Evolutionary conservation across 163 green algal species (phyloP).

Genomic region (Smithsoniella earleae): DNA sequence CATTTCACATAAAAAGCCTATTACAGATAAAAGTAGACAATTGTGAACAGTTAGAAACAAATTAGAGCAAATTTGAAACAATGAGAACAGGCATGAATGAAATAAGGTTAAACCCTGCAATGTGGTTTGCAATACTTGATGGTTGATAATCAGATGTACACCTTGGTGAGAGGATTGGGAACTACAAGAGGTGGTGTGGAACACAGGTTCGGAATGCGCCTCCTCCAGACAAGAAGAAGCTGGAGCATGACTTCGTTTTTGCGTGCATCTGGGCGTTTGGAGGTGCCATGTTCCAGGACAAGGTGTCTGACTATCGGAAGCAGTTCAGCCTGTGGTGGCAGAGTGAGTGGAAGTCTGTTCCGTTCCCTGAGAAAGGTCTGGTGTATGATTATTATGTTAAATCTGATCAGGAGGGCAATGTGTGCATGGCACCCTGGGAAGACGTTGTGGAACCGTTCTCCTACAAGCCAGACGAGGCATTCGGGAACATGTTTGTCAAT

Average conservation of each 20-base stretch:
- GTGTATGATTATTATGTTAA: constrained; percentile 92
- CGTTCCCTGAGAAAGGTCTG: constrained; percentile 70
- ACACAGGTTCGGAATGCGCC: constrained; percentile 46
- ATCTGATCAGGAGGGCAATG: constrained; percentile 38
- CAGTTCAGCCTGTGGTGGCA: constrained; percentile 87
- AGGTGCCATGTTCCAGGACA: constrained; percentile 77
- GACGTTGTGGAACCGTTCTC: constrained; percentile 60
- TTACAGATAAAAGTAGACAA: too few relatives aligned
- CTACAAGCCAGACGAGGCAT: constrained; percentile 54
- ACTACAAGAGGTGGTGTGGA: constrained; percentile 36
- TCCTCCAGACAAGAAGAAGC: constrained; percentile 70
- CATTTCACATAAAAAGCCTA: too few relatives aligned
- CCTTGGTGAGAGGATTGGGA: too few relatives aligned
- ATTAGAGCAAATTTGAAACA: too few relatives aligned
- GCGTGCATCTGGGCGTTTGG: constrained; percentile 89
- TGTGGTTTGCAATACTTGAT: too few relatives aligned
- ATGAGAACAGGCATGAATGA: too few relatives aligned
- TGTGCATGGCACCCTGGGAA: constrained; percentile 66
- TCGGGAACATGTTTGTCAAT: constrained; percentile 72
- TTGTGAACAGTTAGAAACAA: too few relatives aligned
- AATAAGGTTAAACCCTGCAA: too few relatives aligned
- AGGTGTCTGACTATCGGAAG: constrained; percentile 69
- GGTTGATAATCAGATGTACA: too few relatives aligned
- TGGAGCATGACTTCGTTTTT: constrained; percentile 89
- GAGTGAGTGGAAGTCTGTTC: constrained; percentile 61